Evolutionary conservation across 257 asterid genomes (phyloP).

Genomic region (Salvia rosmarinus): DNA sequence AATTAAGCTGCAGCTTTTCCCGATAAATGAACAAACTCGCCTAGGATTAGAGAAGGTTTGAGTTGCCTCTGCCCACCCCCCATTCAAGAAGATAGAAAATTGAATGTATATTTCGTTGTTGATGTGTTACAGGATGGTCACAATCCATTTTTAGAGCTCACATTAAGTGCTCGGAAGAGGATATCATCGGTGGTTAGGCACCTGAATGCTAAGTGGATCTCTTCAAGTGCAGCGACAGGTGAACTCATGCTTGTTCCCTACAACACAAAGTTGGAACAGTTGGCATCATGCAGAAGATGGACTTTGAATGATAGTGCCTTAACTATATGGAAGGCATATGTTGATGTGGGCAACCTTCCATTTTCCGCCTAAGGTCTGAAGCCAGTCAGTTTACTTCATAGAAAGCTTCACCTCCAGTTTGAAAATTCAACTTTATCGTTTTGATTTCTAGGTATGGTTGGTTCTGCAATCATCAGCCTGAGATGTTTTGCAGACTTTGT

Average conservation of each 20-base stretch:
- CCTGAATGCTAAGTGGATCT: conserved; percentile 76
- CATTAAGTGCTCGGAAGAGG: conserved; percentile 68
- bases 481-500: conserved; percentile 38
- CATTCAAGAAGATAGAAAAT: neutral
- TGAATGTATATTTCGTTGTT: neutral
- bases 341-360: conserved; percentile 58
- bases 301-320: conserved; percentile 54
- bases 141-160: conserved; percentile 90
- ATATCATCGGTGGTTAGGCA: conserved; percentile 84
- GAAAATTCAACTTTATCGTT: conserved; percentile 18
- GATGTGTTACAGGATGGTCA: conserved; percentile 62
- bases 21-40: conserved; percentile 59
- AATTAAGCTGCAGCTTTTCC: conserved; percentile 88
- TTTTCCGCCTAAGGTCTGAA: conserved; percentile 81
- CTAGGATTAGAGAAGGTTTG: conserved; percentile 72
- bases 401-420: conserved; percentile 6
- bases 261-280: conserved; percentile 50
- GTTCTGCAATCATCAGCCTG: conserved; percentile 50
- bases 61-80: neutral
- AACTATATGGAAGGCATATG: conserved; percentile 73
- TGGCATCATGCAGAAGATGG: conserved; percentile 67
- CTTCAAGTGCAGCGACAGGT: conserved; percentile 51
- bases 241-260: conserved; percentile 76
- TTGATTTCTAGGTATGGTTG: conserved; percentile 74
- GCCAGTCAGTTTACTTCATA: conserved; percentile 27